Evolutionary conservation across 257 asterid genomes (phyloP).

Genomic region (Capsicum chinense): DNA sequence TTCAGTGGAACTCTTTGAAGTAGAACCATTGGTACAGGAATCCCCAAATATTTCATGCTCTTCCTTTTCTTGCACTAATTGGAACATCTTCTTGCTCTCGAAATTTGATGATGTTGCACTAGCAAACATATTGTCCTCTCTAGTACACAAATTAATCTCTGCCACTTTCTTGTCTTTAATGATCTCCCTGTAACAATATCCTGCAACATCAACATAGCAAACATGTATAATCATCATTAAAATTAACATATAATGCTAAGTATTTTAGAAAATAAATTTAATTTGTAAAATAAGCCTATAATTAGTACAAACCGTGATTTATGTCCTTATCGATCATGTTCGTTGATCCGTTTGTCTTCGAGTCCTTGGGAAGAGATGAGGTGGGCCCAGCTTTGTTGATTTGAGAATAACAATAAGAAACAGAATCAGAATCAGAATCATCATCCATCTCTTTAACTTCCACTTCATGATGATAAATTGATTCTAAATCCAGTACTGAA

Average conservation of each 20-base stretch:
- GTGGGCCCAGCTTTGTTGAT: slow-evolving; percentile 49
- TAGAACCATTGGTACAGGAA: slow-evolving; percentile 79
- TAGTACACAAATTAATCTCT: slow-evolving; percentile 37
- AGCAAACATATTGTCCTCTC: slow-evolving; percentile 52
- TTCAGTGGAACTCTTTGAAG: slow-evolving; percentile 88
- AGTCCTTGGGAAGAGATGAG: slow-evolving; percentile 35
- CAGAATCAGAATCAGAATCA: slow-evolving; percentile 36
- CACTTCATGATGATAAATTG: slow-evolving; percentile 31
- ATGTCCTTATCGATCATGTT: neutral
- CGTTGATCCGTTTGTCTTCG: slow-evolving; percentile 6
- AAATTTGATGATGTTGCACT: slow-evolving; percentile 42
- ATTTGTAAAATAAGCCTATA: neutral
- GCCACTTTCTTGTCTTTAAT: slow-evolving; percentile 32
- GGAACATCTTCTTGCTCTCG: slow-evolving; percentile 53
- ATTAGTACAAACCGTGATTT: neutral
- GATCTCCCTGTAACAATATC: slow-evolving; percentile 21
- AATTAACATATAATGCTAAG: neutral
- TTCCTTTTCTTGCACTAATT: slow-evolving; percentile 45
- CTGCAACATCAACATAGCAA: slow-evolving; percentile 27
- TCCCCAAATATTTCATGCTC: slow-evolving; percentile 65
- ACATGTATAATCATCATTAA: neutral
- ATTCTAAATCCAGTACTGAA: slow-evolving; percentile 54
- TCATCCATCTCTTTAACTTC: slow-evolving; percentile 39
- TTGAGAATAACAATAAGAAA: slow-evolving; percentile 32
- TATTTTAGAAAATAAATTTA: neutral